These are phyloP conservation scores for Chaetomiaceae sp. DNA, from an alignment of 2,329 filamentous ascomycete genomes.

Conservation along the genomic window DNA sequence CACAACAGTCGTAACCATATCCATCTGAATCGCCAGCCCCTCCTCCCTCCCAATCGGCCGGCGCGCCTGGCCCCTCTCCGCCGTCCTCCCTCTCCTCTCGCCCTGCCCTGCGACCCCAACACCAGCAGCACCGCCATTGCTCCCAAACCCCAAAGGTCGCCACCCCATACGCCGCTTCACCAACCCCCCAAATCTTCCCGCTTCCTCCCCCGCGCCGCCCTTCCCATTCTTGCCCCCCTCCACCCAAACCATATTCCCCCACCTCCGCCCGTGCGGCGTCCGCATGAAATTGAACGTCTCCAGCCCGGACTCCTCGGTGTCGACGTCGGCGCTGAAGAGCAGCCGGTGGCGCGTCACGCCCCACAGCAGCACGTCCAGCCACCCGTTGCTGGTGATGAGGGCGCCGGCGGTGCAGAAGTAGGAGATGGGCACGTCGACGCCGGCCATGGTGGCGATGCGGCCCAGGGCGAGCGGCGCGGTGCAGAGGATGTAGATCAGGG, in stretches of 20 bases:
- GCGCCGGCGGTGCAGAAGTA: constrained; percentile 51
- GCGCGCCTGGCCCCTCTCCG: background rate
- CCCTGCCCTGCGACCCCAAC: background rate
- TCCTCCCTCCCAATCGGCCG: constrained; percentile 1
- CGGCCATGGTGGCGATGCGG: constrained; percentile 54
- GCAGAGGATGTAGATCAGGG: constrained; percentile 57
- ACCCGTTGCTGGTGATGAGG: constrained; percentile 48
- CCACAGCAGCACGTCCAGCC: constrained; percentile 32
- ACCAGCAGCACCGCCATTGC: background rate
- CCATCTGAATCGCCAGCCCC: constrained; percentile 30
- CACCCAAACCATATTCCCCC: constrained; percentile 33
- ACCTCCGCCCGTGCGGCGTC: constrained; percentile 28
- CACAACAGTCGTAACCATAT: constrained; percentile 30
- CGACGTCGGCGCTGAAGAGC: constrained; percentile 29
- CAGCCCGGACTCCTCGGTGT: constrained; percentile 32
- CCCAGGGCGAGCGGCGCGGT: constrained; percentile 57
- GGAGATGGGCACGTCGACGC: constrained; percentile 39
- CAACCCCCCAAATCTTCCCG: constrained; percentile 10
- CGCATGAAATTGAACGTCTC: constrained; percentile 36
- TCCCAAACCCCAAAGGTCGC: constrained; percentile 4
- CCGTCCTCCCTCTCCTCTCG: constrained; percentile 2
- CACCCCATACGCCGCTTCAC: constrained; percentile 11
- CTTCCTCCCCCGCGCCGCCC: background rate
- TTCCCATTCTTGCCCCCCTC: constrained; percentile 21
- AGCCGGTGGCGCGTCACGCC: constrained; percentile 27